A percentile compares a stretch with the other conserved stretches of the same genome.
phyloP scores from a whole-genome alignment of 208 protist genomes.

The Polymyxa betae region DNA sequence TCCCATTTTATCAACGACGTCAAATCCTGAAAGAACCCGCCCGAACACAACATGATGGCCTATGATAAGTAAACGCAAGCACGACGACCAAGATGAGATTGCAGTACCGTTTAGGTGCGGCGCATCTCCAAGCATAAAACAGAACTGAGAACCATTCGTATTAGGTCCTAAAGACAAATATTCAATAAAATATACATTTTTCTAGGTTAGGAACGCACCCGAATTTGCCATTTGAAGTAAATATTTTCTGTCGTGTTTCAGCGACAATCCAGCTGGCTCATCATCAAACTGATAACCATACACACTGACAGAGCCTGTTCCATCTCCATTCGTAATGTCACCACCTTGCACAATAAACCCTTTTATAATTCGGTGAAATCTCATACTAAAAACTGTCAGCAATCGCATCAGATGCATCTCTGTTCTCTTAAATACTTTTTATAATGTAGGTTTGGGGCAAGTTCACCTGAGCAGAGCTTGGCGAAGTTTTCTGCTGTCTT shows the following conservation, averaged over 20 bases:
- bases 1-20: conserved; percentile 38
- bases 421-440: no score
- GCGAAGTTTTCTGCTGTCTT: conserved; percentile 33
- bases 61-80: neutral
- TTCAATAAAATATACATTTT: neutral
- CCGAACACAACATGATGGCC: conserved; percentile 43
- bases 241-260: conserved; percentile 27
- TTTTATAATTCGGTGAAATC: conserved; percentile 5
- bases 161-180: neutral
- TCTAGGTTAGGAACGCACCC: neutral
- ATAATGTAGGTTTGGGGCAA: conserved; percentile 24
- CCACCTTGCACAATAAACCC: conserved; percentile 52
- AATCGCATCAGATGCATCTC: no score
- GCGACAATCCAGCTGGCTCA: neutral
- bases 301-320: neutral
- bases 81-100: neutral
- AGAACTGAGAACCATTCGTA: conserved; percentile 52
- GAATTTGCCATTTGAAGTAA: conserved; percentile 42
- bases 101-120: conserved; percentile 28
- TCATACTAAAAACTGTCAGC: no score
- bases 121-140: conserved; percentile 20
- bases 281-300: conserved; percentile 21
- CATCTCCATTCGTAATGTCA: conserved; percentile 14
- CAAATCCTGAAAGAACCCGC: conserved; percentile 12
- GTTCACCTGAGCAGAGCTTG: conserved; percentile 4